Conservation (phyloP, 2,329 filamentous ascomycete species). For the Coleophoma crateriformis region DNA sequence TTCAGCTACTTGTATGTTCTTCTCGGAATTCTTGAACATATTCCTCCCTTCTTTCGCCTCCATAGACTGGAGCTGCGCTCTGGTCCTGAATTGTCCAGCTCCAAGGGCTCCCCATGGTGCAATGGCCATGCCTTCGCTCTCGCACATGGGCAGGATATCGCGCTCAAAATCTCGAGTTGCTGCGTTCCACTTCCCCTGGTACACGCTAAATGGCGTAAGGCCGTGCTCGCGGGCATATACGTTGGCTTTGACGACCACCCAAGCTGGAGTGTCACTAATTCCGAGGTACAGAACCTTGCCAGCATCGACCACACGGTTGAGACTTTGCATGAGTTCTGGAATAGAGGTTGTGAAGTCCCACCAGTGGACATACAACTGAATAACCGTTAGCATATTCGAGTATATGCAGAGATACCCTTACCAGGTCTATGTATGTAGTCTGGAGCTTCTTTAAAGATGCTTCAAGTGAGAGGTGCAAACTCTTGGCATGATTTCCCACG, state of each 20-base stretch:
- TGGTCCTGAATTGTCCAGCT: constrained; percentile 37
- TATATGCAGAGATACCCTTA: no score
- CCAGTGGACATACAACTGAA: constrained; percentile 50
- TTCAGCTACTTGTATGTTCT: constrained; percentile 49
- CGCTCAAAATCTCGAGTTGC: constrained; percentile 53
- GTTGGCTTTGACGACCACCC: no score
- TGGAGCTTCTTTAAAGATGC: constrained; percentile 45
- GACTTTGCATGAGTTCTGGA: constrained; percentile 58
- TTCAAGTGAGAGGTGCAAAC: constrained; percentile 6
- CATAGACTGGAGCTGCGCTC: constrained; percentile 29
- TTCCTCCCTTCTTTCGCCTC: constrained; percentile 14
- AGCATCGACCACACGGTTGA: constrained; percentile 49
- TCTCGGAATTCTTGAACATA: constrained; percentile 28
- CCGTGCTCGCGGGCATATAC: no score
- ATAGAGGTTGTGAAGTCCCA: constrained; percentile 60
- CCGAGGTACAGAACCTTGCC: constrained; percentile 55
- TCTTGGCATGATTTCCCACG: constrained; percentile 11
- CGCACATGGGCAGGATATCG: constrained; percentile 51
- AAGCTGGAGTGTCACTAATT: no score
- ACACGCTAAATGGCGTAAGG: constrained; percentile 47
- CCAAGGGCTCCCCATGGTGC: constrained; percentile 45
- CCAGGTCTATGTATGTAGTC: constrained; percentile 62
- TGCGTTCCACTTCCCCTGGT: constrained; percentile 58
- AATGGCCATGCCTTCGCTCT: constrained; percentile 47
- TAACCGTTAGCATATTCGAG: constrained; percentile 5